Base-by-base conservation (phyloP, 208 protist genomes). In the Zelonia costaricensis region DNA sequence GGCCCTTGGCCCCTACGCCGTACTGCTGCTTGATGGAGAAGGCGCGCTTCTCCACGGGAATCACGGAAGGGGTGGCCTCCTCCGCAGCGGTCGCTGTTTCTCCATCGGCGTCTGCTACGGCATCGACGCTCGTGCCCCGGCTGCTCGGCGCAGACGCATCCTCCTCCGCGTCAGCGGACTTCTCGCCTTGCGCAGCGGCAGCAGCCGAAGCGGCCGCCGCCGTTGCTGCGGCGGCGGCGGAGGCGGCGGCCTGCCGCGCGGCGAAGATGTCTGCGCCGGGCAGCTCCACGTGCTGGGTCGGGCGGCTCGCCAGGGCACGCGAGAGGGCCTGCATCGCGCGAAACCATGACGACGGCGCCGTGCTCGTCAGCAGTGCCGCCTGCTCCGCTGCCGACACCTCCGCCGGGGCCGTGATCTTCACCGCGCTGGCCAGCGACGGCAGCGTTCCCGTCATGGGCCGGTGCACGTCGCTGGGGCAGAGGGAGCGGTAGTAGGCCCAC, bases 381-480 rank as follows among this genome's bases (percentile, higher is more conserved):
- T 42, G 27, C 23, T 68, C 48, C 4, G 5, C n/a, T 43, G 18
- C 55, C 1, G 49, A n/a, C 33, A 59, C 42, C 25, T 36, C 59
- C 7, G 38, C n/a, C 13, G 61, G 55, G 9, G 22, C 48, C 39
- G 63, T 44, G 3, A 31, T 59, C 45, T 66, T 69, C 42, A 63
- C 53, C 15, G 47, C 53, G 52, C 59, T 74, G 25, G 69, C 78
- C 28, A 94, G 67, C 13, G 85, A 92, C 1, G 84, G 82, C 28
- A 91, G 74, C 18, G 84, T 82, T 20, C 88, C 88, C 4, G 88
- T 94, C 88, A 94, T 92, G 38, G 88, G 74, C 0, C 78, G 76
- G 61, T 92, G 69, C 30, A 88, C 67, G 5, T 69, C 80, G 16
- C 42, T 55, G 25, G 65, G 65, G 57, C 57, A 72, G 51, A 55